Evolutionary conservation across 768 basidiomycete species (phyloP).

Genomic region (Collybiopsis luxurians): DNA sequence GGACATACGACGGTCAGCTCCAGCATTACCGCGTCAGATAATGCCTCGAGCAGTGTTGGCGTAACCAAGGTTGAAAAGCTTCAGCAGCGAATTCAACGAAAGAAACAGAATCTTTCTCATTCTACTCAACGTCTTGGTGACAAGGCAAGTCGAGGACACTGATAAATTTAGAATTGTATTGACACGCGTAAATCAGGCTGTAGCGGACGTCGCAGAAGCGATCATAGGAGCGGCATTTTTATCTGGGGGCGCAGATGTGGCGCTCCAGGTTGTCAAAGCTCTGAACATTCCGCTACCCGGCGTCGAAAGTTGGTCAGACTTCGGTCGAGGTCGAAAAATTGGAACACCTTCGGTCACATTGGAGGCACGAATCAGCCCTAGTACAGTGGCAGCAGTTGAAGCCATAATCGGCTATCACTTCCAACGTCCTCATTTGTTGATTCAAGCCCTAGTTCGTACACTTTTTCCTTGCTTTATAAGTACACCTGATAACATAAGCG

Average conservation of each 20-base stretch:
- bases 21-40: no score
- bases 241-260: slow-evolving; percentile 66
- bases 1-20: neutral
- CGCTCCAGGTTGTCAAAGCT: slow-evolving; percentile 60
- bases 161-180: slow-evolving; percentile 3
- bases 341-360: slow-evolving; percentile 10
- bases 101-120: slow-evolving; percentile 21
- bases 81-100: no score
- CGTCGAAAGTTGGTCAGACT: slow-evolving; percentile 72
- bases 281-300: slow-evolving; percentile 64
- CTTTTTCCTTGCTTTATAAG: neutral
- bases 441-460: slow-evolving; percentile 68
- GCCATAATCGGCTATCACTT: slow-evolving; percentile 62
- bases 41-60: neutral
- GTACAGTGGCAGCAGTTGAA: slow-evolving; percentile 57
- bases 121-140: slow-evolving; percentile 61
- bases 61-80: no score
- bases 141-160: slow-evolving; percentile 47
- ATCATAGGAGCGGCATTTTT: slow-evolving; percentile 82
- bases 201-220: slow-evolving; percentile 85
- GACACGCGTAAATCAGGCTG: slow-evolving; percentile 41
- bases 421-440: slow-evolving; percentile 57
- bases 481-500: neutral
- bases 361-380: slow-evolving; percentile 42
- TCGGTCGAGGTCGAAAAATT: slow-evolving; percentile 37